phyloP scores from a whole-genome alignment of 164 flowering plant genomes.

The Stephania cephalantha region DNA sequence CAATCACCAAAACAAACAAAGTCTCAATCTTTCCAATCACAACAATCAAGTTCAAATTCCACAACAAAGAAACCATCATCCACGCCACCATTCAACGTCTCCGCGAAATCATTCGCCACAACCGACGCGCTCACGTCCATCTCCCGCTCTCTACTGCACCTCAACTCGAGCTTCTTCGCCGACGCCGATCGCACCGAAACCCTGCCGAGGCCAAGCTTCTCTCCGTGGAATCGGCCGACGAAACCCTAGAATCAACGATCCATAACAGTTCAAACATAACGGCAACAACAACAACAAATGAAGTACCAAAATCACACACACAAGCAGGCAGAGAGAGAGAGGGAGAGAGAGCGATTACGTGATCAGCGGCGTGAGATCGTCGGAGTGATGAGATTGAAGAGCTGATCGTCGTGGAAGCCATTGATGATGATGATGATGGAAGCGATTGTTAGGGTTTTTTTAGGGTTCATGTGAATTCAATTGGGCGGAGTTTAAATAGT shows the following conservation, averaged over 20 bases:
- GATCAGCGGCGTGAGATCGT: constrained; percentile 1
- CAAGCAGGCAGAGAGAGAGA: neutral
- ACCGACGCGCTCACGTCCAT: constrained; percentile 44
- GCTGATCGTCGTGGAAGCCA: constrained; percentile 13
- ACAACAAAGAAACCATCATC: neutral
- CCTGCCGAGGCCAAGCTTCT: constrained; percentile 8
- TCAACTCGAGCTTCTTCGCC: constrained; percentile 28
- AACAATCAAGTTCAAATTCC: neutral
- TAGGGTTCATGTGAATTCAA: neutral
- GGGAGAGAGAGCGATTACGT: neutral
- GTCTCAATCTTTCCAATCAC: neutral
- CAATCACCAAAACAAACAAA: constrained; percentile 1
- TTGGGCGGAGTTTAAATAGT: neutral
- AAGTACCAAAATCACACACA: too few relatives aligned
- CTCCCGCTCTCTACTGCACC: constrained; percentile 32
- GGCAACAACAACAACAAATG: too few relatives aligned
- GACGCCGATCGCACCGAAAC: neutral
- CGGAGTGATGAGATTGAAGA: neutral
- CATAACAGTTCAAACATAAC: neutral
- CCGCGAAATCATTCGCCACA: constrained; percentile 29
- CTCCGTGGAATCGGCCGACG: neutral
- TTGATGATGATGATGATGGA: neutral
- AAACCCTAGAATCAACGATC: constrained; percentile 9
- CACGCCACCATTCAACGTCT: constrained; percentile 32
- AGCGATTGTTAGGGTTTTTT: neutral